Evolutionary conservation across 2,329 filamentous ascomycete genomes (phyloP), one percentile per base, ranked within the genome.

Genomic region (Tolypocladium endophyticum): DNA sequence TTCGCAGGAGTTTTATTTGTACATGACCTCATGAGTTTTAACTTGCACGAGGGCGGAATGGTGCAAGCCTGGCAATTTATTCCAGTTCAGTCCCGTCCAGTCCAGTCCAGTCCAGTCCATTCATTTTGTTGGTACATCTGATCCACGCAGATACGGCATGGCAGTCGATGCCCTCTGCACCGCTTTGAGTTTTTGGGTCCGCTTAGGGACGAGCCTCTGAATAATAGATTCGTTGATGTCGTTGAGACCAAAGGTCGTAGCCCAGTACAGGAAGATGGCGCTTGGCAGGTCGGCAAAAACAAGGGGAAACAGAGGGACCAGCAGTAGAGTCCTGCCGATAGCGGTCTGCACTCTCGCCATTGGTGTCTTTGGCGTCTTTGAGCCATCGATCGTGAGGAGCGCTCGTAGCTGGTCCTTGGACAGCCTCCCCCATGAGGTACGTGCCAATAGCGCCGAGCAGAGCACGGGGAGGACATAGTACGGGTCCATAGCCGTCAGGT

Each of bases 401-500:
- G 59, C 59, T n/a, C 64, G 60, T 1, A 74, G 64, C 45, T 70
- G 65, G 12, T 70, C 66, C 56, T 61, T 64, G 33, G 67, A 63
- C 60, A 74, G 63, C 23, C 62, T 68, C 5, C 64, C 66, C 70
- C 70, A 73, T 2, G 63, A 66, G 28, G 66, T 69, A 58, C 62
- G 66, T 4, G 66, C 68, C 25, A 76, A 59, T 12, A 72, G 61
- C 0, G 62, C 63, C 1, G 70, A 69, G 59, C 71, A 75, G 43
- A 73, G 60, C 11, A 72, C 33, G 3, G 83, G 81, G 0, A 85
- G 74, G 35, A 77, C 68, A 59, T 76, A 72, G 59, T 77, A 78
- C 1, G 83, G 81, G 61, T 85, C 83, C 38, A 78, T 71, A 36
- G 67, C 76, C 8, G 77, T 79, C 30, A 85, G 74, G 63, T 85